These are phyloP conservation scores for Haplographium delicatum DNA, from an alignment of 495 filamentous ascomycete species.

Conservation along the genomic window DNA sequence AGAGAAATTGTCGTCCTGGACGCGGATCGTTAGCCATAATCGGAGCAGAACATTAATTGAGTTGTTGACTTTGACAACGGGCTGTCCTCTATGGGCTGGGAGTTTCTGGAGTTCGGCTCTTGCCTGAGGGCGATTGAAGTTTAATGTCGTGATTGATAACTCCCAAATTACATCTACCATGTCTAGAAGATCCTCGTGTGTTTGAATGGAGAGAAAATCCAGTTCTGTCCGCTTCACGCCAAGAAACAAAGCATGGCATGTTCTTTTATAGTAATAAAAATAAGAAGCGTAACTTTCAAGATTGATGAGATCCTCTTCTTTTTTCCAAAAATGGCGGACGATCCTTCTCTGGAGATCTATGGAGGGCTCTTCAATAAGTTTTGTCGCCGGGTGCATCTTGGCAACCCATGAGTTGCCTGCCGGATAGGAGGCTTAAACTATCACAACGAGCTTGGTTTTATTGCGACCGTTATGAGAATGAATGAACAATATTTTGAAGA, in stretches of 20 bases:
- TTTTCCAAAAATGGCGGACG: background rate
- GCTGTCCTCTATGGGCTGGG: background rate
- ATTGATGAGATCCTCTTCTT: background rate
- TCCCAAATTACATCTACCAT: background rate
- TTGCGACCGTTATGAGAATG: background rate
- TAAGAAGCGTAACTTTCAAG: background rate
- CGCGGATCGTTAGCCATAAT: conserved; percentile 6
- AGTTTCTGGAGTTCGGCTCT: background rate
- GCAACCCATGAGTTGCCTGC: too few relatives aligned
- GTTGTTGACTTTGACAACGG: background rate
- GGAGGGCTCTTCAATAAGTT: background rate
- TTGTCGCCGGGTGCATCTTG: background rate
- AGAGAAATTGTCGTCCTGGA: background rate
- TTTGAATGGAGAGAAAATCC: background rate
- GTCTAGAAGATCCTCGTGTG: background rate
- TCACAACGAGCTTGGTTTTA: background rate
- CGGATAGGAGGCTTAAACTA: too few relatives aligned
- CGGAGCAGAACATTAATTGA: conserved; percentile 4
- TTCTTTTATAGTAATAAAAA: background rate
- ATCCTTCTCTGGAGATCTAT: background rate
- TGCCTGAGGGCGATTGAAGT: background rate
- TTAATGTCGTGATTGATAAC: background rate
- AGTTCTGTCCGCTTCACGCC: background rate
- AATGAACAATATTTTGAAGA: background rate
- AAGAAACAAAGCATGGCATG: background rate